Percentiles rank a stretch among this genome's conserved stretches.
phyloP scores from a whole-genome alignment of 2,329 filamentous ascomycete species.

The Pseudogymnoascus sp. region DNA sequence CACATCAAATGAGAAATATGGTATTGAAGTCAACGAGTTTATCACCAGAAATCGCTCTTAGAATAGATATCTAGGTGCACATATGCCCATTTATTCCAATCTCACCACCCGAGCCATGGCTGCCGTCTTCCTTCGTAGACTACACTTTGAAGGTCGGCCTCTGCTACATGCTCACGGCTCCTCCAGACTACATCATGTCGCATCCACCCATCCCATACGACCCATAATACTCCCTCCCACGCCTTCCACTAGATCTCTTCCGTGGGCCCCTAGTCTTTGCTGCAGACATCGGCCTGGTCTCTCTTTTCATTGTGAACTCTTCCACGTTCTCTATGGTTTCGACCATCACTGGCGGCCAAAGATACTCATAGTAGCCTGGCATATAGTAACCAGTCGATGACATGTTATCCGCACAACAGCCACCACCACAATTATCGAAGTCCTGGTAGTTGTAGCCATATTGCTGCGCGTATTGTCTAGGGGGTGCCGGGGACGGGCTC shows the following conservation, averaged over 20 bases:
- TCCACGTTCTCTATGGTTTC: background rate
- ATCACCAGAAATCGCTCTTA: background rate
- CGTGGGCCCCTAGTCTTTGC: background rate
- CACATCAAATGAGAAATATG: background rate
- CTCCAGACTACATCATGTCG: background rate
- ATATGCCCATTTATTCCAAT: background rate
- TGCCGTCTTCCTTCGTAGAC: background rate
- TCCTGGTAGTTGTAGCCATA: background rate
- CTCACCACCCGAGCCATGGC: background rate
- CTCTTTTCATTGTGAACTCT: background rate
- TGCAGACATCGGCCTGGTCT: background rate
- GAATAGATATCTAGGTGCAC: background rate
- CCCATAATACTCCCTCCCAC: background rate
- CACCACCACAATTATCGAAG: background rate
- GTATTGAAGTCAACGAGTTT: background rate
- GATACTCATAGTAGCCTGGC: background rate
- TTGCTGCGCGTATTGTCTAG: background rate
- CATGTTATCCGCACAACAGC: background rate
- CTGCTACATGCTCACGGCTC: constrained; percentile 25
- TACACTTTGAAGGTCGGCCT: background rate
- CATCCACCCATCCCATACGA: background rate
- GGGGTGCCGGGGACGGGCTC: background rate
- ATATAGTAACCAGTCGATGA: background rate
- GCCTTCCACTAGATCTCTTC: background rate
- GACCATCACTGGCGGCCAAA: background rate